Evolutionary conservation across 768 basidiomycete genomes (phyloP), one percentile per base, ranked within the genome.

Genomic region (Clitopilus hobsonii): DNA sequence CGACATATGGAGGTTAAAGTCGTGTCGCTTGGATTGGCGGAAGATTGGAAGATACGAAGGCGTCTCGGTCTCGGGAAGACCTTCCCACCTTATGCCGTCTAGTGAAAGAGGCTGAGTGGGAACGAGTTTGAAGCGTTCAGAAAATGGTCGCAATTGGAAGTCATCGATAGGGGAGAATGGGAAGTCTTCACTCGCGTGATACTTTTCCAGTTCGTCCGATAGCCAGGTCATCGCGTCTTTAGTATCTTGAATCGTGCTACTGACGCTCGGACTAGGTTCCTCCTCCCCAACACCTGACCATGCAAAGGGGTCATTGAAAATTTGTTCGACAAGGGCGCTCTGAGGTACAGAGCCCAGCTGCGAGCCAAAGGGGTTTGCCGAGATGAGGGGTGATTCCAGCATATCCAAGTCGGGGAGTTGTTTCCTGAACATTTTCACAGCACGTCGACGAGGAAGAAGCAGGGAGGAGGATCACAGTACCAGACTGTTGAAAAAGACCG

Each of bases 261-360:
- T 45, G 18, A 20, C n/a, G 10, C 41, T 45, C 18, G 41, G 41
- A 5, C 62, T 67, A 26, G 64, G 61, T 10, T 70, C 63, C 25
- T 67, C 67, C 2, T 61, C 68, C 16, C 65, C 63, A 2, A 57
- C 60, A 20, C 64, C 67, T 36, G 69, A 69, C 75, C 74, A 77
- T 27, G 75, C 71, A n/a, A 70, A 55, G 3, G 75, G 75, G 55
- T 74, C 74, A 49, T 75, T 75, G 60, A 75, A 74, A 49, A 75
- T 77, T 51, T 63, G 68, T 58, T 75, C 74, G 53, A 74, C 74
- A 25, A 75, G 63, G 10, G 73, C 73, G 52, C 69, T 74, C n/a
- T 68, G 68, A 18, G 73, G 74, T 18, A 70, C 60, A 29, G 60
- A 62, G 55, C 67, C 64, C 56, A 69, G 57, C 16, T 64, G 57